Percentiles rank a stretch among this genome's conserved stretches.
Conservation (phyloP, 208 protist genomes). For the Trypanosomatidae sp. region DNA sequence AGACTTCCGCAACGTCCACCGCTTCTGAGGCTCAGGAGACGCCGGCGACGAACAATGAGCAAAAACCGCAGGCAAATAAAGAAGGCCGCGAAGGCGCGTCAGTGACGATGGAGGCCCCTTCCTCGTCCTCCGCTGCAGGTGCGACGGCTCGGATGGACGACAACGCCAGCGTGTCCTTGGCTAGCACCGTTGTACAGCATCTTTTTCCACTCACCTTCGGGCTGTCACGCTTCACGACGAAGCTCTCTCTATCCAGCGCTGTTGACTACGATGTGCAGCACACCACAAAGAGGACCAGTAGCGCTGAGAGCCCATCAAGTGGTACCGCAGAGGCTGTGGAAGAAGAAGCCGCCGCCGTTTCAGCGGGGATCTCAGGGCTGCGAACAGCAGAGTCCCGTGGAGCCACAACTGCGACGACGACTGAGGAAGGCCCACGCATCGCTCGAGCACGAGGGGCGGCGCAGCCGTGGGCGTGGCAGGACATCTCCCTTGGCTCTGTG, state of each 20-base stretch:
- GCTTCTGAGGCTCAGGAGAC: neutral
- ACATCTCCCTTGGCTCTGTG: slow-evolving; percentile 15
- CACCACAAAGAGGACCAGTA: neutral
- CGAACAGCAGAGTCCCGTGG: neutral
- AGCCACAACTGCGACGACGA: neutral
- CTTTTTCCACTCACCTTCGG: slow-evolving; percentile 24
- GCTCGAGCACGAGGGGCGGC: neutral
- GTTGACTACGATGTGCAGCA: slow-evolving; percentile 20
- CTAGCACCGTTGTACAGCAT: slow-evolving; percentile 9
- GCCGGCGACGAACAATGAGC: neutral
- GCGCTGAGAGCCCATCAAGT: neutral
- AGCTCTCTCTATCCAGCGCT: slow-evolving; percentile 18
- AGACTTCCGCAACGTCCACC: neutral
- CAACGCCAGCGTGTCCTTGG: slow-evolving; percentile 2
- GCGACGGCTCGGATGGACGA: slow-evolving; percentile 3
- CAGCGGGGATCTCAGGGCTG: neutral
- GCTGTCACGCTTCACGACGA: slow-evolving; percentile 19
- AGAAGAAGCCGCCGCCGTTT: neutral
- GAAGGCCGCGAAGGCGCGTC: neutral
- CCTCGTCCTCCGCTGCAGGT: neutral
- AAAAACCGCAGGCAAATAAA: neutral
- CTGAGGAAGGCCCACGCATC: neutral
- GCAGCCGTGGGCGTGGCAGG: slow-evolving; percentile 25
- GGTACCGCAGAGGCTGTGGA: neutral
- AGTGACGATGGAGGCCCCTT: neutral